Percentiles rank a stretch among this genome's conserved stretches.
phyloP scores from a whole-genome alignment of 2,329 filamentous ascomycete genomes.

The Ophiostoma triangulosporum region DNA sequence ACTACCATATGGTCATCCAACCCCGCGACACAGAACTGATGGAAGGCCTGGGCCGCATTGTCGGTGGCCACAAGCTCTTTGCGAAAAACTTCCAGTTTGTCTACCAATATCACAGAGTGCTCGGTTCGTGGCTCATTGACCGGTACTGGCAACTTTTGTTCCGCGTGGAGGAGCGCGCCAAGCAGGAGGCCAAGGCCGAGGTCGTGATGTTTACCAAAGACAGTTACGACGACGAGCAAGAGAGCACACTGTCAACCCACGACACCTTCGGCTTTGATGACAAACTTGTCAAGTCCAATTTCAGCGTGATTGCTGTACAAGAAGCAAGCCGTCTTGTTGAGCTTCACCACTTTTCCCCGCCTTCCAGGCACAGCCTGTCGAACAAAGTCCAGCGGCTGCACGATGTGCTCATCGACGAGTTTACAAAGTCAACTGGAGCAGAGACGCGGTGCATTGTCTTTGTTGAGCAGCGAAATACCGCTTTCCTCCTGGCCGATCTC shows the following conservation, averaged over 20 bases:
- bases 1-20: slow-evolving; percentile 33
- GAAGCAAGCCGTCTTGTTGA: slow-evolving; percentile 44
- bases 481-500: slow-evolving; percentile 55
- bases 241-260: not conserved
- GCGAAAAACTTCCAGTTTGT: slow-evolving; percentile 45
- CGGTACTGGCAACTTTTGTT: slow-evolving; percentile 63
- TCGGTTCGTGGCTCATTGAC: slow-evolving; percentile 80
- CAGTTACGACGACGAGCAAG: slow-evolving; percentile 18
- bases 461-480: slow-evolving; percentile 65
- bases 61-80: slow-evolving; percentile 33
- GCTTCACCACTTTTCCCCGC: slow-evolving; percentile 30
- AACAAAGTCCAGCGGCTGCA: slow-evolving; percentile 55
- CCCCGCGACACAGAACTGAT: slow-evolving; percentile 54
- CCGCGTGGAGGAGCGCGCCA: slow-evolving; percentile 45
- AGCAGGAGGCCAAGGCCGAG: slow-evolving; percentile 43
- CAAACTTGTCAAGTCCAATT: slow-evolving; percentile 2
- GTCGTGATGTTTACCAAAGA: slow-evolving; percentile 22
- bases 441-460: slow-evolving; percentile 68
- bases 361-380: slow-evolving; percentile 39
- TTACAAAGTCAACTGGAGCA: slow-evolving; percentile 39
- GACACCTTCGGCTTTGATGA: not conserved
- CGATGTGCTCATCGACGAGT: slow-evolving; percentile 47
- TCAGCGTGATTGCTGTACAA: slow-evolving; percentile 36
- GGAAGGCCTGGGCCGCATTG: slow-evolving; percentile 33
- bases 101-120: slow-evolving; percentile 43